Evolutionary conservation across 441 rosid species (phyloP).

Genomic region (Erodium trifolium): DNA sequence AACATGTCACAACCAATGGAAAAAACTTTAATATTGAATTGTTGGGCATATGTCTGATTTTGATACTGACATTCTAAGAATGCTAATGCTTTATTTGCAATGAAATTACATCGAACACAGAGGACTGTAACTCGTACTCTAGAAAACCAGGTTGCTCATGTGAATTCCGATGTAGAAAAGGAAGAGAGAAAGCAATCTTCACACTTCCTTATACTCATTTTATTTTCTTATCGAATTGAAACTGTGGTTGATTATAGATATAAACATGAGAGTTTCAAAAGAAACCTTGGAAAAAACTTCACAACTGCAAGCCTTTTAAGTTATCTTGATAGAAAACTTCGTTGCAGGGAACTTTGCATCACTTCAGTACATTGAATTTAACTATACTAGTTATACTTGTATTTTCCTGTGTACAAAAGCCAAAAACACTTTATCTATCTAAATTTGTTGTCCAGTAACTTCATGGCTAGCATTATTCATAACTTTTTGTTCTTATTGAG

Average conservation of each 20-base stretch:
- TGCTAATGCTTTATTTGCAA: not conserved
- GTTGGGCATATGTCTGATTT: not conserved
- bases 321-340: no score
- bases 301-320: no score
- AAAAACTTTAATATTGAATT: no score
- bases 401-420: not conserved
- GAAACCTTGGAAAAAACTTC: not conserved
- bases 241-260: not conserved
- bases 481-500: not conserved
- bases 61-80: not conserved
- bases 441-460: not conserved
- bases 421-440: no score
- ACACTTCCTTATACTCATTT: not conserved
- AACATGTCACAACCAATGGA: not conserved
- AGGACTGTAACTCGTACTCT: not conserved
- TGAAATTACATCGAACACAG: not conserved
- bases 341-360: no score
- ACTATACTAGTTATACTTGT: no score
- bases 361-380: no score
- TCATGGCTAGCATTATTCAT: not conserved
- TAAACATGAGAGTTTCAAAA: not conserved
- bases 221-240: not conserved
- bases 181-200: not conserved
- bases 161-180: not conserved
- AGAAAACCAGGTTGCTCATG: not conserved